phyloP scores from a whole-genome alignment of 1,284 basidiomycete species.

The Cryptococcus sp. region DNA sequence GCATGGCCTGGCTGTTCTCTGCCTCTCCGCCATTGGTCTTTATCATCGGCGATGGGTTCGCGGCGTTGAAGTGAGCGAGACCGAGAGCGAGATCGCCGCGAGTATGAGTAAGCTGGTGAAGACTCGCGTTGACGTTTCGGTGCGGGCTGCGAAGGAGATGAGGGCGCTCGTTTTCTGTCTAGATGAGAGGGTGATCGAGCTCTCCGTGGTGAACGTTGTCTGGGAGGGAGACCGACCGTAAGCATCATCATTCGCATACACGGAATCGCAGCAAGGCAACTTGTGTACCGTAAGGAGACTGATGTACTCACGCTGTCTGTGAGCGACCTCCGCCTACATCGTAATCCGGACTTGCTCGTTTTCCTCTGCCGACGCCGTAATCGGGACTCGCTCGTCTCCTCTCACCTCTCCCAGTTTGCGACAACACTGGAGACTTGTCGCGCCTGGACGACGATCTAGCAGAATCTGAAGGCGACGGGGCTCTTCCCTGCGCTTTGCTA shows the following conservation, averaged over 20 bases:
- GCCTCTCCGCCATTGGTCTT: not conserved
- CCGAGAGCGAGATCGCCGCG: conserved; percentile 12
- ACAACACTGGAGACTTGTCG: not conserved
- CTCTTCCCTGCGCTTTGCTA: not conserved
- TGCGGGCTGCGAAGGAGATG: conserved; percentile 10
- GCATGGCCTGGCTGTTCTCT: not conserved
- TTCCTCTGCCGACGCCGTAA: conserved; percentile 27
- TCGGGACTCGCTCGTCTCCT: conserved; percentile 32
- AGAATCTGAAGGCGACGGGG: not conserved
- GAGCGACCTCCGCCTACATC: not conserved
- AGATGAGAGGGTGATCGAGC: conserved; percentile 6
- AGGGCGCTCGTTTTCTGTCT: conserved; percentile 16
- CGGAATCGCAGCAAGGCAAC: not conserved
- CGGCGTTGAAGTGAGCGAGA: conserved; percentile 4
- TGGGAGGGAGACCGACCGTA: not conserved
- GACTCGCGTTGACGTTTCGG: conserved; percentile 15
- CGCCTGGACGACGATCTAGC: not conserved
- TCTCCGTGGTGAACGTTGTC: conserved; percentile 2
- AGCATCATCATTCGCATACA: not conserved
- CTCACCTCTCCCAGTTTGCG: conserved; percentile 3
- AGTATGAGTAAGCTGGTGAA: conserved; percentile 12
- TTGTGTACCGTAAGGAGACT: conserved; percentile 1
- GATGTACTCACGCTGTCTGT: not conserved
- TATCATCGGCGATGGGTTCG: not conserved
- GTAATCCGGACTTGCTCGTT: conserved; percentile 1